phyloP scores from a whole-genome alignment of 768 basidiomycete species.

The Podaxis sp. region DNA sequence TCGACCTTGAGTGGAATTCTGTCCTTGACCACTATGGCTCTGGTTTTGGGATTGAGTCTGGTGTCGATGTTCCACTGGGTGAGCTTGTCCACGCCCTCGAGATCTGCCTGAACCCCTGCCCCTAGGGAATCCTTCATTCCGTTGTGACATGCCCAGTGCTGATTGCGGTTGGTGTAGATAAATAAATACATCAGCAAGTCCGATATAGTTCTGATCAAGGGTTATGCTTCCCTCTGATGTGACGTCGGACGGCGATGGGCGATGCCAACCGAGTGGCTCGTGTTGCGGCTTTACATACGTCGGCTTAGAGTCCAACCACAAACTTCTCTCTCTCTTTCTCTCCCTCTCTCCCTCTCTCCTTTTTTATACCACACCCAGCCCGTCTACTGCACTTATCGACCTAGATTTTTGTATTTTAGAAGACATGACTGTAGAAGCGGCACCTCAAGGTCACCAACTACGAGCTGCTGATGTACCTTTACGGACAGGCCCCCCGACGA shows the following conservation, averaged over 20 bases:
- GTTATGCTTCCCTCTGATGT: not conserved
- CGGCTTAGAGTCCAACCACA: not conserved
- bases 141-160: not conserved
- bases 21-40: not conserved
- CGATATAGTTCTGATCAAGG: too few relatives aligned
- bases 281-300: not conserved
- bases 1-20: conserved; percentile 9
- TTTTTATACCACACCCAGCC: not conserved
- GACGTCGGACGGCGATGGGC: not conserved
- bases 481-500: conserved; percentile 63
- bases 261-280: not conserved
- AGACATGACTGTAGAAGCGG: not conserved
- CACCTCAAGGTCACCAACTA: conserved; percentile 11
- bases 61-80: not conserved
- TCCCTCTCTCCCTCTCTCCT: too few relatives aligned
- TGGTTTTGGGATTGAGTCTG: not conserved
- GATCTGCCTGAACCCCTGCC: not conserved
- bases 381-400: too few relatives aligned
- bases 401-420: too few relatives aligned
- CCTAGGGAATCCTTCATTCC: not conserved
- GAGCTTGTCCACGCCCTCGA: not conserved
- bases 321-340: not conserved
- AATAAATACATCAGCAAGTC: too few relatives aligned
- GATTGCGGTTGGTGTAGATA: not conserved
- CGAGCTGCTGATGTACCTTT: conserved; percentile 32